Evolutionary conservation across 495 filamentous ascomycete genomes (phyloP).

Genomic region (Penicillium soppii): DNA sequence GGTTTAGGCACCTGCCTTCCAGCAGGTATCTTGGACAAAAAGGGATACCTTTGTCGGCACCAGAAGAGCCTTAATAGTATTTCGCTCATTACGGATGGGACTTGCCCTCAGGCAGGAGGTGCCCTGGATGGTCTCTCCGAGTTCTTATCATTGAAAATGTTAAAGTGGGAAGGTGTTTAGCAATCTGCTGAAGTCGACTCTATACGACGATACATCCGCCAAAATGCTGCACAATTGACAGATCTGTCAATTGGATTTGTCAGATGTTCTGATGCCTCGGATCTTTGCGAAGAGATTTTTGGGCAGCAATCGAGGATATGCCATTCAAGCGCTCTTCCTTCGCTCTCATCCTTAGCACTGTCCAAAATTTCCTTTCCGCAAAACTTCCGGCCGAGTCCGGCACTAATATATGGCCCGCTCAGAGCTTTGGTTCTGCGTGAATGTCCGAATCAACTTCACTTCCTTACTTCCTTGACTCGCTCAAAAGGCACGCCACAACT

Average conservation of each 20-base stretch:
- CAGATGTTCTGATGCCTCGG: neutral
- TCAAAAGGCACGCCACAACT: neutral
- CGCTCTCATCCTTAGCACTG: neutral
- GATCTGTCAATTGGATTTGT: constrained; percentile 5
- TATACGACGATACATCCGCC: constrained; percentile 3
- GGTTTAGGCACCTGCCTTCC: constrained; percentile 15
- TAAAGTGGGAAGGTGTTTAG: constrained; percentile 15
- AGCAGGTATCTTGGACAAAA: constrained; percentile 7
- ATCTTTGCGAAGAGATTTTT: neutral
- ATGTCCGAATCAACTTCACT: neutral
- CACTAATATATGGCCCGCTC: neutral
- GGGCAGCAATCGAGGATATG: neutral
- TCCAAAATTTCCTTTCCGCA: neutral
- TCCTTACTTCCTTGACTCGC: neutral
- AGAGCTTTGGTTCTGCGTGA: neutral
- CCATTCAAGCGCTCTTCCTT: neutral
- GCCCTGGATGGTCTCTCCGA: constrained; percentile 1
- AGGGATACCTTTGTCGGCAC: constrained; percentile 3
- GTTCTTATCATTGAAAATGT: neutral
- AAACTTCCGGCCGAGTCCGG: neutral
- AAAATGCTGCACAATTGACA: constrained; percentile 2
- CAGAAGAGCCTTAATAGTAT: constrained; percentile 4
- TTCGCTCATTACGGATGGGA: constrained; percentile 10
- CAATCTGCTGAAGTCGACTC: constrained; percentile 8
- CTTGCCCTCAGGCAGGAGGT: constrained; percentile 9